Evolutionary conservation across 2,329 filamentous ascomycete species (phyloP), one percentile per base, ranked within the genome.

Genomic region (Claviceps pusilla): DNA sequence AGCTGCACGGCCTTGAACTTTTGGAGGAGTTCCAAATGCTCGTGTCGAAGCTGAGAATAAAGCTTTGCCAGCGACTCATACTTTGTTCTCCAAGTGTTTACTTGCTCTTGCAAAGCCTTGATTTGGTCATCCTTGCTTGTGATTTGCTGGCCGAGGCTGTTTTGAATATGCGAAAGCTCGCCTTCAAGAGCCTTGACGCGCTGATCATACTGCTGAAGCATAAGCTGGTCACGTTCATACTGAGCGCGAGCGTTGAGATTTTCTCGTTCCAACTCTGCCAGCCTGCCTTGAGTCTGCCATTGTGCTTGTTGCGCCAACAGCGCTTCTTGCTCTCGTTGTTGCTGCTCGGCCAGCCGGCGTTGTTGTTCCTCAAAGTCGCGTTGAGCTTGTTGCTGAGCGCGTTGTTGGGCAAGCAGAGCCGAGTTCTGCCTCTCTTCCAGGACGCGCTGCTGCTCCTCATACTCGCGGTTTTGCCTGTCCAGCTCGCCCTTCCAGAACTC

Each of bases 401-500:
- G 79, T 63, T 95, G 83, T 65, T 98, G 91, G 52, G 85, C 82
- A 53, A 83, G 77, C 53, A 93, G 80, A 58, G 89, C 83, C 11
- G 87, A 82, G 60, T 90, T 84, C 72, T 90, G 91, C 60, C 91
- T 87, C 61, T 91, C 85, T 64, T 94, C 87, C 48, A 98, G 72
- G 16, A 93, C 83, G 42, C 84, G 80, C 71, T 98, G 93, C 69
- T 98, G 91, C 49, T 90, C 89, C 65, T 94, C 93, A 64, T 94
- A 98, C 67, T 95, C 89, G 60, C 89, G 83, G 67, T 97, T 94
- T 68, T 96, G 89, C 39, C 89, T 80, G 60, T 86, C 86, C 57
- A 95, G 80, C 68, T 97, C 90, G 61, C 82, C 87, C 71, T 94
- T 94, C 93, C 93, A 98, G 69, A 98, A 98, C 63, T 98, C 93